These are phyloP conservation scores for Exsudoporus frostii DNA, from an alignment of 768 basidiomycete species.

Conservation along the genomic window DNA sequence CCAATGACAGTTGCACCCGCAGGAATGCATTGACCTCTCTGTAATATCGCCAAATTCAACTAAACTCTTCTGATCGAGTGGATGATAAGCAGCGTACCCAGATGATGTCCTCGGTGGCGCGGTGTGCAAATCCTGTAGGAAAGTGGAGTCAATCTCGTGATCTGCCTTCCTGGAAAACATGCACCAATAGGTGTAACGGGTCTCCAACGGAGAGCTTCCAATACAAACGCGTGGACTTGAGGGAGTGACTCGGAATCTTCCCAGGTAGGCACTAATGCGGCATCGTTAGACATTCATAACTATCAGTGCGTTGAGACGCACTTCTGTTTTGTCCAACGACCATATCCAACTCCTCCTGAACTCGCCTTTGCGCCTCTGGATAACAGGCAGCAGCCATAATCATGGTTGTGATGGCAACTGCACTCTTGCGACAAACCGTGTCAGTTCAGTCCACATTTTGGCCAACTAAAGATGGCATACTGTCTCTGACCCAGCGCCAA, in stretches of 20 bases:
- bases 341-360: constrained; percentile 52
- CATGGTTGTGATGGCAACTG: constrained; percentile 46
- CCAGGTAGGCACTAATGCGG: constrained; percentile 33
- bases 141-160: background rate
- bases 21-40: constrained; percentile 24
- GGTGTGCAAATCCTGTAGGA: constrained; percentile 49
- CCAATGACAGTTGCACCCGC: constrained; percentile 21
- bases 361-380: constrained; percentile 46
- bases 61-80: constrained; percentile 25
- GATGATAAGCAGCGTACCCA: constrained; percentile 40
- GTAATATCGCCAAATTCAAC: constrained; percentile 22
- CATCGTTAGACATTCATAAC: background rate
- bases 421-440: constrained; percentile 30
- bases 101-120: constrained; percentile 57
- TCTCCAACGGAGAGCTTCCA: constrained; percentile 37
- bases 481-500: constrained; percentile 58
- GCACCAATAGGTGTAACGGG: constrained; percentile 28
- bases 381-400: constrained; percentile 55
- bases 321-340: constrained; percentile 43
- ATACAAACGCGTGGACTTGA: constrained; percentile 35
- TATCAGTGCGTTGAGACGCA: background rate
- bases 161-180: background rate
- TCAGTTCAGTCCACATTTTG: background rate
- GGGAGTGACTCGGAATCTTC: constrained; percentile 32
- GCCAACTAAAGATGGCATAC: constrained; percentile 8